These are phyloP conservation scores for Plasmodium knowlesi DNA, from an alignment of 169 alveolate genomes.

Conservation along the genomic window DNA sequence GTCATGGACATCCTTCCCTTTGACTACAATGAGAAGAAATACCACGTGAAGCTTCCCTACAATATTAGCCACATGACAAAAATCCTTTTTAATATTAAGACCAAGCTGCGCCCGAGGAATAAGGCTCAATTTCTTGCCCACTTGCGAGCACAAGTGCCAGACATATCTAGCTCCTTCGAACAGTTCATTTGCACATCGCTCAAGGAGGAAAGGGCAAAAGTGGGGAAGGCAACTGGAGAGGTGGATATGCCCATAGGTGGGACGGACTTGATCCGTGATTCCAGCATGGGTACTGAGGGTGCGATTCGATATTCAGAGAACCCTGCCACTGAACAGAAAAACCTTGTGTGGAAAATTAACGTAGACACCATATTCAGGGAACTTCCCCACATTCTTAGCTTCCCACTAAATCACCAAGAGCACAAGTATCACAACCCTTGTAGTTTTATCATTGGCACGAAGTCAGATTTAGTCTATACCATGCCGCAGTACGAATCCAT, in stretches of 20 bases:
- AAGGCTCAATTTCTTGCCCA: constrained; percentile 17
- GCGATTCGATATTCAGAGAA: background rate
- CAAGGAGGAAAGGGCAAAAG: constrained; percentile 10
- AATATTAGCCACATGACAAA: constrained; percentile 18
- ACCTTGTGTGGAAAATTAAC: constrained; percentile 67
- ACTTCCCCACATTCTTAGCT: constrained; percentile 17
- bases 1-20: constrained; percentile 70
- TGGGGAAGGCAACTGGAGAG: background rate
- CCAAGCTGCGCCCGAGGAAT: constrained; percentile 22
- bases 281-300: background rate
- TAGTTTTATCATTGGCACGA: constrained; percentile 41
- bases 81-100: constrained; percentile 32
- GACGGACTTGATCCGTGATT: background rate
- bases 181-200: constrained; percentile 64
- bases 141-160: constrained; percentile 19
- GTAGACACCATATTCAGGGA: constrained; percentile 55
- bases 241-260: background rate
- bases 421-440: constrained; percentile 60
- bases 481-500: constrained; percentile 37
- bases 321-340: background rate
- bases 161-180: constrained; percentile 38
- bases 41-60: constrained; percentile 23
- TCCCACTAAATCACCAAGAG: constrained; percentile 19
- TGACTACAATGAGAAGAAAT: constrained; percentile 15
- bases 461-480: constrained; percentile 50